These are phyloP conservation scores for Zarea fungicola DNA, from an alignment of 2,329 filamentous ascomycete genomes.

Conservation along the genomic window DNA sequence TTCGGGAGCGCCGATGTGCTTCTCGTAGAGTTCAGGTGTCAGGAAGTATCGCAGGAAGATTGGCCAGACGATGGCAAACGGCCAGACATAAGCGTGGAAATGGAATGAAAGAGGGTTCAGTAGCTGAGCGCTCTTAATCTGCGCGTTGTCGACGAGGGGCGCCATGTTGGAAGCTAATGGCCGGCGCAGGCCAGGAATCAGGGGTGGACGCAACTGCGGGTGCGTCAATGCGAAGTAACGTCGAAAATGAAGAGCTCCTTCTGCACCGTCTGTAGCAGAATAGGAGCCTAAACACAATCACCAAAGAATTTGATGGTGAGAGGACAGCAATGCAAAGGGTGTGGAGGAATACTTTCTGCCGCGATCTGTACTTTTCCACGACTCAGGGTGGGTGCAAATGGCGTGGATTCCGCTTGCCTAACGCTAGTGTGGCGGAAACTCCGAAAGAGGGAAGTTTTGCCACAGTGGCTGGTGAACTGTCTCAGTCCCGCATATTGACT, in stretches of 20 bases:
- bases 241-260: background rate
- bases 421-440: constrained; percentile 1
- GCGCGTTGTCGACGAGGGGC: constrained; percentile 83
- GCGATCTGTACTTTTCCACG: constrained; percentile 15
- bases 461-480: background rate
- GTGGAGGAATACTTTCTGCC: constrained; percentile 9
- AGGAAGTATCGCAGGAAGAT: constrained; percentile 86
- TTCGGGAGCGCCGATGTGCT: constrained; percentile 87
- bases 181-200: constrained; percentile 7
- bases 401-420: background rate
- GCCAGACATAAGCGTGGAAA: constrained; percentile 87
- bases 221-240: background rate
- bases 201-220: background rate
- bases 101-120: constrained; percentile 78
- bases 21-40: constrained; percentile 76
- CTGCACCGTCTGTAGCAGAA: constrained; percentile 1
- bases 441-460: background rate
- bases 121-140: constrained; percentile 83
- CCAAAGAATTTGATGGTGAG: constrained; percentile 6
- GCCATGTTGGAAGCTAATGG: constrained; percentile 44
- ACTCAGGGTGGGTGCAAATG: too few species aligned
- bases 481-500: background rate
- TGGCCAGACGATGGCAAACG: constrained; percentile 88
- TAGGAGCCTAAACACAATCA: background rate
- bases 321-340: constrained; percentile 2